Conservation (phyloP, 805 yeast species). For the Lipomyces starkeyi region DNA sequence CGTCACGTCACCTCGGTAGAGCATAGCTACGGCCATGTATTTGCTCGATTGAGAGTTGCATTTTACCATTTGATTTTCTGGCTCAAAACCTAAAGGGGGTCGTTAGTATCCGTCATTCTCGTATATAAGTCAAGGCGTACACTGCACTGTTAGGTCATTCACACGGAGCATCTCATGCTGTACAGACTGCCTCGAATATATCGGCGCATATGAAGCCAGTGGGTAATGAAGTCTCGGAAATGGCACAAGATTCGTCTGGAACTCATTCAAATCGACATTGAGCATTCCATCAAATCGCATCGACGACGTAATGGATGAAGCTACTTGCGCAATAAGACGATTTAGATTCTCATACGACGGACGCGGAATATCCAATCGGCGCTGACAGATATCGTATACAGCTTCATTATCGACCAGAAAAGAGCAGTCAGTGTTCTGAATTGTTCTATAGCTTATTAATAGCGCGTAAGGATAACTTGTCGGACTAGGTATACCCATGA, state of each 20-base stretch:
- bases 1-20: slow-evolving; percentile 98
- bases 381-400: slow-evolving; percentile 96
- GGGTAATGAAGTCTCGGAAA: slow-evolving; percentile 99
- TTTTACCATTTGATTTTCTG: slow-evolving; percentile 98
- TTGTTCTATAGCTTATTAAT: slow-evolving; percentile 60
- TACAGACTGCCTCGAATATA: slow-evolving; percentile 68
- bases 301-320: slow-evolving; percentile 96
- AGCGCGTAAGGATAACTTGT: slow-evolving; percentile 39
- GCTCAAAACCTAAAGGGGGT: slow-evolving; percentile 92
- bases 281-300: slow-evolving; percentile 96
- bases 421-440: slow-evolving; percentile 98
- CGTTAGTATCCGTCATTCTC: slow-evolving; percentile 92
- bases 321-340: slow-evolving; percentile 95
- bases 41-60: slow-evolving; percentile 97
- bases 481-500: slow-evolving; percentile 50
- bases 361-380: slow-evolving; percentile 90
- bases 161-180: slow-evolving; percentile 20
- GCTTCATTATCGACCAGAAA: slow-evolving; percentile 99
- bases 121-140: slow-evolving; percentile 90
- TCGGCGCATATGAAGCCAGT: slow-evolving; percentile 96
- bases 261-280: slow-evolving; percentile 96
- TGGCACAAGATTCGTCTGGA: slow-evolving; percentile 98
- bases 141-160: slow-evolving; percentile 12
- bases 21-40: slow-evolving; percentile 97
- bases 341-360: slow-evolving; percentile 87